Percentiles rank a stretch among this genome's conserved stretches.
Conservation (phyloP, 768 basidiomycete genomes). For the Termitomyces sp. region DNA sequence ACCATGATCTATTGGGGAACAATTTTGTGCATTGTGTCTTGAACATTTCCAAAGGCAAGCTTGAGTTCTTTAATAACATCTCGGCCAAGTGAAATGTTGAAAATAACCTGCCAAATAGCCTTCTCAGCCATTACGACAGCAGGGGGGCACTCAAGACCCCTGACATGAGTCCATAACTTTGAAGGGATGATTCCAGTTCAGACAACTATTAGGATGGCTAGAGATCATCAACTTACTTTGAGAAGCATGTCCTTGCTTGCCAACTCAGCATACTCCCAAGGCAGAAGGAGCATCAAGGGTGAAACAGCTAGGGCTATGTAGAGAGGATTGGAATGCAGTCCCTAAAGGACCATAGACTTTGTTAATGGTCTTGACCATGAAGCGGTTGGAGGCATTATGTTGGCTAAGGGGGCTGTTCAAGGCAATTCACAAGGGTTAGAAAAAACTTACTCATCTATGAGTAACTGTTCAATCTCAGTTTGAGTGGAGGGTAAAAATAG, state of each 20-base stretch:
- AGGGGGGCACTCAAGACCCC: not conserved
- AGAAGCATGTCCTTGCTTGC: not conserved
- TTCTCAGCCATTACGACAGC: not conserved
- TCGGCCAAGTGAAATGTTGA: not conserved
- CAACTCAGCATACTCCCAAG: not conserved
- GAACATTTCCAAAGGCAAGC: not conserved
- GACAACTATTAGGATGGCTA: not conserved
- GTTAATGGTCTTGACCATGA: not conserved
- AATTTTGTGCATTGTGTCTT: not conserved
- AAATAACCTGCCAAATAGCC: not conserved
- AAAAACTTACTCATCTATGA: not conserved
- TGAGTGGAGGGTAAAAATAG: not conserved
- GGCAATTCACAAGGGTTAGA: not conserved
- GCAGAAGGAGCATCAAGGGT: no score
- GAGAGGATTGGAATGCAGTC: no score
- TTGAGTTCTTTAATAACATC: not conserved
- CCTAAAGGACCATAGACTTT: not conserved
- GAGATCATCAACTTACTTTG: not conserved
- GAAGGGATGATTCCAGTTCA: not conserved
- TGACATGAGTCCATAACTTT: constrained; percentile 1
- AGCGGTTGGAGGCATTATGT: not conserved
- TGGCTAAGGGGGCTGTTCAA: not conserved
- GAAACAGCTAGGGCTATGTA: no score
- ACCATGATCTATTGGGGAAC: not conserved
- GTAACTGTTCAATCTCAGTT: not conserved